Conservation (phyloP, 106 monocot species). For the Phalaenopsis aphrodite region DNA sequence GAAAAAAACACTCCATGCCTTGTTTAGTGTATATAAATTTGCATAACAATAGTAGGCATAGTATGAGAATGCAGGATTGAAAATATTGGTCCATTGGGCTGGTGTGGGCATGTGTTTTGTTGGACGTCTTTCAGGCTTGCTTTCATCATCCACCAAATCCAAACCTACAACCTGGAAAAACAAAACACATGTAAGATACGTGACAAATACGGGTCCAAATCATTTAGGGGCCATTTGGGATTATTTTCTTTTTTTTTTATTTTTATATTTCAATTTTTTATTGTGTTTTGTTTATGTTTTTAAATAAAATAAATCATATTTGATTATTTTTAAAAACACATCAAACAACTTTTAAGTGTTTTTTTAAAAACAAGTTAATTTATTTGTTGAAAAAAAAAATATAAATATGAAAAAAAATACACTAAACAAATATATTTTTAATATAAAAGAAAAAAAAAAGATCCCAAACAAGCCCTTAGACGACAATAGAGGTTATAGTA, state of each 20-base stretch:
- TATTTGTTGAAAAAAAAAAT: no score
- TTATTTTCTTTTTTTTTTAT: no score
- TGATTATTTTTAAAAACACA: no score
- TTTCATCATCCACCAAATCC: slow-evolving; percentile 99
- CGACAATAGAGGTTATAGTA: neutral
- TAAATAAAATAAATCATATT: no score
- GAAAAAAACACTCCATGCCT: slow-evolving; percentile 28
- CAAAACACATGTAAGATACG: neutral
- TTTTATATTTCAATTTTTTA: no score
- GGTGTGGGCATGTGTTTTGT: slow-evolving; percentile 99
- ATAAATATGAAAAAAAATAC: no score
- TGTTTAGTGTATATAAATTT: slow-evolving; percentile 88
- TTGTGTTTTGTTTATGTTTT: no score
- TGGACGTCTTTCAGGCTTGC: slow-evolving; percentile 95
- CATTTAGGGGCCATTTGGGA: neutral
- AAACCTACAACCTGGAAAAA: slow-evolving; percentile 84
- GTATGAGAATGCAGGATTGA: slow-evolving; percentile 97
- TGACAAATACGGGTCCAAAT: neutral
- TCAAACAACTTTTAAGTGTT: no score
- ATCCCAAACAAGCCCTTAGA: neutral
- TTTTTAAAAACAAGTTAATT: no score
- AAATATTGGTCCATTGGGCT: slow-evolving; percentile 86
- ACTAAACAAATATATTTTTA: no score
- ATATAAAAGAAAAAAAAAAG: no score
- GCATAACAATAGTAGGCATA: slow-evolving; percentile 97